These are phyloP conservation scores for Heliamphora exappendiculata DNA, from an alignment of 148 eudicot species.

Conservation along the genomic window DNA sequence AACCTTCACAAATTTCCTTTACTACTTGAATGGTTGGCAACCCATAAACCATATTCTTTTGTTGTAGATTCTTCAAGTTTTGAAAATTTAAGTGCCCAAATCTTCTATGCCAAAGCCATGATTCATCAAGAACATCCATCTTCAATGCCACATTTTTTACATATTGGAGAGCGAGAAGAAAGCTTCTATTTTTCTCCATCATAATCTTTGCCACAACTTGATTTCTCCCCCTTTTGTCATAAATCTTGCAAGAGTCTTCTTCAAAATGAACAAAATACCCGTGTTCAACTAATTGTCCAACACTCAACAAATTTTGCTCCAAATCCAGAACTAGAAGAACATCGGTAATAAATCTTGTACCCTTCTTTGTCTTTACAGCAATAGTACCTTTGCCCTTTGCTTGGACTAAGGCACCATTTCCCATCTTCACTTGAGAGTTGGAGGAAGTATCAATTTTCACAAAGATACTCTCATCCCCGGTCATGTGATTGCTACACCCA, in stretches of 20 bases:
- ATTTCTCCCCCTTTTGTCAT: background rate
- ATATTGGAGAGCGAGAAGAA: constrained; percentile 9
- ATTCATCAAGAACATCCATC: background rate
- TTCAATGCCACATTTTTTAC: too few species aligned
- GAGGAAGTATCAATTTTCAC: background rate
- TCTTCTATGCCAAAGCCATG: background rate
- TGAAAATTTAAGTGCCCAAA: constrained; percentile 15
- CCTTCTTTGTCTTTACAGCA: constrained; percentile 9
- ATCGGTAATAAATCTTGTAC: constrained; percentile 6
- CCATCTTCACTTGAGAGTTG: background rate
- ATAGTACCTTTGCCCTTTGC: constrained; percentile 10
- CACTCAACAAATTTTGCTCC: constrained; percentile 13
- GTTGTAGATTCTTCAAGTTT: background rate
- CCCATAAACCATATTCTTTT: background rate
- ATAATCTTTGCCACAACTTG: background rate
- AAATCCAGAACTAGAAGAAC: constrained; percentile 10
- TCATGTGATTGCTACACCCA: constrained; percentile 22
- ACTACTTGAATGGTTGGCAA: background rate
- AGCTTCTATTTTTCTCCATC: constrained; percentile 6
- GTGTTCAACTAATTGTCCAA: constrained; percentile 10
- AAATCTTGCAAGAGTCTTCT: constrained; percentile 3
- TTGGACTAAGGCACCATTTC: constrained; percentile 14
- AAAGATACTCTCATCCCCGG: constrained; percentile 8
- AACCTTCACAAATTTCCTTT: background rate
- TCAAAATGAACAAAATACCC: constrained; percentile 7